Evolutionary conservation across 306 rosid species (phyloP), one percentile per base, ranked within the genome.

Genomic region (Abrus pulchellus): DNA sequence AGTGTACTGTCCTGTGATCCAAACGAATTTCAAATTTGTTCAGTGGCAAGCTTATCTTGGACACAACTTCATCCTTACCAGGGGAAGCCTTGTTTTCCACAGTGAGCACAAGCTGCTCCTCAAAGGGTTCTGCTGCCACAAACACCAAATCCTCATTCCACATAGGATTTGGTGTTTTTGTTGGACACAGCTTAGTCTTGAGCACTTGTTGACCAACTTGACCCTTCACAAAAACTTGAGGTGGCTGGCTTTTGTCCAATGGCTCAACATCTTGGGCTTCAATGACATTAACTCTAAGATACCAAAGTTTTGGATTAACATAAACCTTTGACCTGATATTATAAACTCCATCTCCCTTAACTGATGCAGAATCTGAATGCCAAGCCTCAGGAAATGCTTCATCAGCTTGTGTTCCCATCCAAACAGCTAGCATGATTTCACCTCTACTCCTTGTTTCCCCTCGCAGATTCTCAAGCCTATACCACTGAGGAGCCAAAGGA

Each of bases 351-450:
- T 93, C 97, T 0, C 93, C 94, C 0, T 83, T 68, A 64, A 89
- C 92, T 4, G 90, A 84, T 36, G 94, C 86, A 11, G 93, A 90
- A 60, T 93, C 97, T 0, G 94, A 84, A 73, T 91, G 93, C 94
- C 97, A 93, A 4, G 97, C 90, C 1, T 93, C 97, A 1, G 97
- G 93, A 74, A 93, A 93, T 6, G 97, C 97, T 80, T 93, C 97
- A 80, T 93, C 97, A 4, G 90, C 97, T 56, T 93, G 97, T 62
- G 97, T 93, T 30, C 97, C 97, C 90, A 93, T 91, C 97, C 97
- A 93, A 50, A 91, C 92, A 8, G 97, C 97, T 27, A 93, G 85
- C 97, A 93, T 93, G 6, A 93, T 74, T 73, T 87, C 90, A 38
- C 97, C 97, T 55, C 75, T 90, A 50, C 83, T 92, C 76, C 88